Base-by-base conservation (phyloP, 768 basidiomycete species). In the Hericium rajendrae region DNA sequence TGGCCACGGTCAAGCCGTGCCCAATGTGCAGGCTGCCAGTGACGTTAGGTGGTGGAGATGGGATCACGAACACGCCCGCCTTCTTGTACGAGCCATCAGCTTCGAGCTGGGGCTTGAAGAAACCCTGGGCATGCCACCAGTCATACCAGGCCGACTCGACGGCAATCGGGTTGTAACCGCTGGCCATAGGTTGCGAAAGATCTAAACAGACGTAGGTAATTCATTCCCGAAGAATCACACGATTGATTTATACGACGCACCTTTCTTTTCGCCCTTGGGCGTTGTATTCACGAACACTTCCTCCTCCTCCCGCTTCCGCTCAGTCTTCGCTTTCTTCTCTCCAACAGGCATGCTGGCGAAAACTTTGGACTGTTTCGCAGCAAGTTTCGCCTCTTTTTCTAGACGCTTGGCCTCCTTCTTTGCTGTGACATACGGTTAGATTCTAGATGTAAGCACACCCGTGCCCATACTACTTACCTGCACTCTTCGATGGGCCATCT, bases 71-170 rank as follows among this genome's bases (percentile, higher is more conserved):
- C 16, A 48, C 18, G 15, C 55, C 55, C 10, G 48, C 55, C 11
- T 43, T 43, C 37, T 56, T 56, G 20, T 43, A 28, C 15, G 79
- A 74, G 11, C 84, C 85, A 53, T 86, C 77, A 0, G 76, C 66
- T 0, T 76, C 76, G 15, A 80, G 71, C 58, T 81, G 78, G 3
- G 95, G 93, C 62, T 84, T 81, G 81, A 95, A 97, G 76, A 86
- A 95, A 4, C 92, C 94, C 65, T 93, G 79, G 3, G 83, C 79
- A 39, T 83, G 76, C 95, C 95, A 97, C 97, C 97, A 98, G 65
- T 95, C 92, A 65, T 98, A 98, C 92, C 97, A 97, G 2, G 92
- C 86, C 0, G 94, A 78, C 68, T 98, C 95, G 58, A 98, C 88
- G 38, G 90, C 89, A 61, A 90, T 86, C 8, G 97, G 95, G 69